Base-by-base conservation (phyloP, 2,329 filamentous ascomycete species). In the Trichoderma pleuroti region DNA sequence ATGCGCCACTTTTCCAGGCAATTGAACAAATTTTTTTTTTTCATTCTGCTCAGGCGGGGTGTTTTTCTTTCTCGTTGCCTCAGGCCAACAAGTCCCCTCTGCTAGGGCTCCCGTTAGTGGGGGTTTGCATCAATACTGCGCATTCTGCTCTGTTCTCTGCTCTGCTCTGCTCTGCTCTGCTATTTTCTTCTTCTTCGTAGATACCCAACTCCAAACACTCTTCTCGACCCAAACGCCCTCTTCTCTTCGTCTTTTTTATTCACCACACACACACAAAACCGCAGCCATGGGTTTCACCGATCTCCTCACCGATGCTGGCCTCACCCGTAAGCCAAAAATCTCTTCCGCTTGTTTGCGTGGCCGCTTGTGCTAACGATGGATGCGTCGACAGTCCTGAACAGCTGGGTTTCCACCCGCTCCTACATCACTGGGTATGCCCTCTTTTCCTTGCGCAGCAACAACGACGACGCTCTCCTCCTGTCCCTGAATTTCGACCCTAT, bases 401-500 rank as follows among this genome's bases (percentile, higher is more conserved):
- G 83, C 84, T 92, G 88, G 88, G 84, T 91, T 78, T 85, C 85
- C 80, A 92, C 90, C 78, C 88, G 90, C 79, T 92, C 89, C 83
- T 94, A 94, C 85, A 89, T 94, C 78, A 84, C 90, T 84, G 92
- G 92, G 92, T 94, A 90, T 81, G 92, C 12, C 6, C 11, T 39
- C 16, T 70, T 36, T 26, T 26, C 56, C 49, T 62, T 57, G 54
- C 71, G 8, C 57, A 34, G 28, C 65, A 56, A 68, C 39, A 16
- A 39, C 56, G 28, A 30, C 56, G 56, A 68, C 8, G 28, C 39
- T n/a, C 18, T 65, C 7, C n/a, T 26, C 59, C 12, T 28, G 28
- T 64, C 46, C 18, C 12, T 65, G n/a, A 54, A 34, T 49, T 36
- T 32, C 32, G 60, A 71, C 14, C n/a, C 28, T 56, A 0, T 1